These are phyloP conservation scores for Phytophthora palmivora DNA, from an alignment of 352 stramenopile species.

Conservation along the genomic window DNA sequence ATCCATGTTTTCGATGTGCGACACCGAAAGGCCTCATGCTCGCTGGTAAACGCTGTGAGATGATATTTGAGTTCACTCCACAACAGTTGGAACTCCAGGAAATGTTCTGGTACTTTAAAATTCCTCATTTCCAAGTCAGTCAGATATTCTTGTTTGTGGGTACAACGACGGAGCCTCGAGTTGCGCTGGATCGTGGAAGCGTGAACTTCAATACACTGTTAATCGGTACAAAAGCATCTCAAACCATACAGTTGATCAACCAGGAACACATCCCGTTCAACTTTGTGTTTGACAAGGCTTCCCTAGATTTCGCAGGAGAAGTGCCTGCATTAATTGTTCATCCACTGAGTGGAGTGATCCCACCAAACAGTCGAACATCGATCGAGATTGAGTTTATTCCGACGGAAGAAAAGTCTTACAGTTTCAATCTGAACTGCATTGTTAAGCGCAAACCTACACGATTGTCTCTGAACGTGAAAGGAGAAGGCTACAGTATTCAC, in stretches of 20 bases:
- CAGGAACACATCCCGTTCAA: slow-evolving; percentile 94
- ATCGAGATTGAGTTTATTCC: slow-evolving; percentile 93
- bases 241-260: slow-evolving; percentile 93
- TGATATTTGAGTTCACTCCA: slow-evolving; percentile 97
- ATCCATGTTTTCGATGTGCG: slow-evolving; percentile 89
- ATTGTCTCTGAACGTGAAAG: slow-evolving; percentile 94
- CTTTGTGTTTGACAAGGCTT: slow-evolving; percentile 94
- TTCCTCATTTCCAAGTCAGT: slow-evolving; percentile 89
- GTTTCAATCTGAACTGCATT: slow-evolving; percentile 93
- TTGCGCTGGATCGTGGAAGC: slow-evolving; percentile 87
- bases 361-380: slow-evolving; percentile 79
- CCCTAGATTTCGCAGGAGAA: slow-evolving; percentile 83
- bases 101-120: slow-evolving; percentile 93
- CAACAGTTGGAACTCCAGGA: slow-evolving; percentile 91
- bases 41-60: slow-evolving; percentile 92
- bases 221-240: slow-evolving; percentile 85
- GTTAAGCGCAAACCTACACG: slow-evolving; percentile 93
- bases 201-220: slow-evolving; percentile 94
- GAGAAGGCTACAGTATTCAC: slow-evolving; percentile 94
- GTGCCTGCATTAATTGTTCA: slow-evolving; percentile 81
- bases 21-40: slow-evolving; percentile 93
- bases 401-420: slow-evolving; percentile 92
- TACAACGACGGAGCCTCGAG: slow-evolving; percentile 90
- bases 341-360: slow-evolving; percentile 91
- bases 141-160: slow-evolving; percentile 94